Conservation (phyloP, 148 eudicot species). For the Beta vulgaris region DNA sequence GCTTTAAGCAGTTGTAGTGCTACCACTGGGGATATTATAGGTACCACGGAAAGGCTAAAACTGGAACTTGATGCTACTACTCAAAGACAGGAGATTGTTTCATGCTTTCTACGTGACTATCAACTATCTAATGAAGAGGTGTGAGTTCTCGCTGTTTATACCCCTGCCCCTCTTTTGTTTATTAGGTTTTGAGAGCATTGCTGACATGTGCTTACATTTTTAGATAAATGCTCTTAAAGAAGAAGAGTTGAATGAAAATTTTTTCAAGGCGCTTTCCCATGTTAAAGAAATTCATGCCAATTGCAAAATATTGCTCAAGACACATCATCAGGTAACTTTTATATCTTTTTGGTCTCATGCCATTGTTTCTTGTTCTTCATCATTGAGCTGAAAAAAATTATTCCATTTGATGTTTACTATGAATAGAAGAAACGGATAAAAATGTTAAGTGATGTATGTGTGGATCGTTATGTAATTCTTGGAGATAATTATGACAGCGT, state of each 20-base stretch:
- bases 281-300: constrained; percentile 97
- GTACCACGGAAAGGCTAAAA: constrained; percentile 91
- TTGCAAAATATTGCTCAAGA: constrained; percentile 90
- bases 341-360: neutral
- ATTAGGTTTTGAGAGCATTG: constrained; percentile 15
- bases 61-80: constrained; percentile 92
- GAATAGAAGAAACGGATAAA: neutral
- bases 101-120: constrained; percentile 90
- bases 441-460: neutral
- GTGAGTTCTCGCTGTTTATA: constrained; percentile 4
- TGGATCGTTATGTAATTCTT: constrained; percentile 20
- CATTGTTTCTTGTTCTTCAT: neutral
- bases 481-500: constrained; percentile 55
- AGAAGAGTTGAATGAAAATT: constrained; percentile 83
- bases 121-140: constrained; percentile 99
- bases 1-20: constrained; percentile 79
- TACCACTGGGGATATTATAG: constrained; percentile 89
- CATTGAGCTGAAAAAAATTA: neutral
- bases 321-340: constrained; percentile 85
- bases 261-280: constrained; percentile 95
- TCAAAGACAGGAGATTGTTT: constrained; percentile 93
- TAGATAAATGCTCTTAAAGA: constrained; percentile 93
- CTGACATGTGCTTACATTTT: constrained; percentile 23
- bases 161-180: too few relatives aligned
- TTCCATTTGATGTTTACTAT: neutral